Evolutionary conservation across 2,329 filamentous ascomycete species (phyloP), one percentile per base, ranked within the genome.

Genomic region (Phialemoniopsis sp.): DNA sequence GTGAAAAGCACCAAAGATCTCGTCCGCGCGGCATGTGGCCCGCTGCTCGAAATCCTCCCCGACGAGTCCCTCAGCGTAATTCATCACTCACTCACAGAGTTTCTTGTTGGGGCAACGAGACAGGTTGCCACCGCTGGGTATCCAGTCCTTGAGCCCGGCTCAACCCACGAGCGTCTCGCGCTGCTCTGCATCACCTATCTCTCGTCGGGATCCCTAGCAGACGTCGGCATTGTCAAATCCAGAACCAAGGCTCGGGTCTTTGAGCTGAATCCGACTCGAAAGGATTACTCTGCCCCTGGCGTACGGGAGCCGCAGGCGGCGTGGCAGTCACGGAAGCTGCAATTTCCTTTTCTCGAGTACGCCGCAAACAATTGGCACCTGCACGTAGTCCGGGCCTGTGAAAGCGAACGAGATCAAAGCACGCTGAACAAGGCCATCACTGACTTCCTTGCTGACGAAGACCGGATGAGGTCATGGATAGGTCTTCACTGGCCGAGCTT

Each of bases 61-160:
- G 64, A 73, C 42, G 68, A 69, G 36, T 65, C 63, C 0, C 51
- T 72, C 18, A 58, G 55, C 16, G 58, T 72, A 8, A 58, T 72
- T 5, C 68, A 73, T 40, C 68, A 72, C 39, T 71, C 67, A 2
- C 60, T 73, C 14, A 72, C 68, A 0, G 68, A 73, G 41, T 72
- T 64, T 48, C 56, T 72, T 10, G 47, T 31, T 5, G 53, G 52
- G 4, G 36, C 35, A 3, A 55, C 47, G 3, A 40, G 51, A 16
- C 26, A 29, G 1, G 34, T 31, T 3, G 37, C 38, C n/a, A 32
- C 26, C 5, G n/a, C 13, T 4, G 43, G 39, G 3, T 58, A 50
- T 35, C 48, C 48, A 4, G 18, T 50, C 5, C 35, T 55, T 8
- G 14, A 45, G 4, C 18, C 34, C 10, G 50, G 47, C 2, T 18